phyloP scores from a whole-genome alignment of 2,329 filamentous ascomycete genomes.

The Talaromyces funiculosus region DNA sequence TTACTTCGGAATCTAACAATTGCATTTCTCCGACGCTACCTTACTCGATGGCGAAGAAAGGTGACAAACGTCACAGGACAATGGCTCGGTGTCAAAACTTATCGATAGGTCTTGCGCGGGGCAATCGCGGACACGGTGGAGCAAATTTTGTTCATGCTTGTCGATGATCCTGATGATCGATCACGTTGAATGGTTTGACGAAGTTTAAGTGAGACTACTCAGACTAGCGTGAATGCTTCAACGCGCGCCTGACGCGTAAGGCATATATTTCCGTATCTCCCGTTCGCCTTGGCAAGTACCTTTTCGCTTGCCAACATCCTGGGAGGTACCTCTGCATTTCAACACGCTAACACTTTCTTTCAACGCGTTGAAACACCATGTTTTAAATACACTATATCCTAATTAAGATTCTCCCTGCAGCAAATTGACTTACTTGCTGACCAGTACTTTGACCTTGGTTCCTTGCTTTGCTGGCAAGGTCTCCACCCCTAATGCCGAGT shows the following conservation, averaged over 20 bases:
- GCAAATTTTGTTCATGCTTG: not conserved
- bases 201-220: not conserved
- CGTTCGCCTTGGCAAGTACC: not conserved
- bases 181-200: not conserved
- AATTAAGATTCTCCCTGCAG: not conserved
- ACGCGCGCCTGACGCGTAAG: slow-evolving; percentile 9
- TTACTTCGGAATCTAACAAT: not conserved
- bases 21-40: not conserved
- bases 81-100: not conserved
- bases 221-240: not conserved
- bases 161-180: not conserved
- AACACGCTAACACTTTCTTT: slow-evolving; percentile 2
- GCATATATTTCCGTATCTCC: not conserved
- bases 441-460: not conserved
- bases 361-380: slow-evolving; percentile 1
- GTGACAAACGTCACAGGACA: not conserved
- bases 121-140: not conserved
- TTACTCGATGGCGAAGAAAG: not conserved
- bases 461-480: not conserved
- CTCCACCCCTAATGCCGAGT: not conserved
- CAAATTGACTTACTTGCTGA: not conserved
- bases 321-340: not conserved
- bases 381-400: not conserved
- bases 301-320: not conserved
- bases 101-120: not conserved